These are phyloP conservation scores for Helianthus tuberosus DNA, from an alignment of 129 eudicot genomes.

Conservation along the genomic window DNA sequence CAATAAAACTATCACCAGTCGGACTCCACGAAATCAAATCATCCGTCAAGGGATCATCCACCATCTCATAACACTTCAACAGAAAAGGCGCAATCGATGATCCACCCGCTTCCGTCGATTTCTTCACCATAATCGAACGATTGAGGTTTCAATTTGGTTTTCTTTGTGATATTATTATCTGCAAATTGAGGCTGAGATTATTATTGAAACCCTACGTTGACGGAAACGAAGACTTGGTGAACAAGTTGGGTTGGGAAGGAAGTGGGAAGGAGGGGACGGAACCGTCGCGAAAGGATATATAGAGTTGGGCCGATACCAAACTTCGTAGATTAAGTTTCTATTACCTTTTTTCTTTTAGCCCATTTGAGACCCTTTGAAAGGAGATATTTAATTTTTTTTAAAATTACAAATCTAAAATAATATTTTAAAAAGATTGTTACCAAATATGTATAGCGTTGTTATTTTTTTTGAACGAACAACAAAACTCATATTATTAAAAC, in stretches of 20 bases:
- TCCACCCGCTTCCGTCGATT: constrained; percentile 51
- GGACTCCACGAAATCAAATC: constrained; percentile 71
- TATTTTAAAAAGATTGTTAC: no score
- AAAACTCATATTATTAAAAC: no score
- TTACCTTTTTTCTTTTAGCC: neutral
- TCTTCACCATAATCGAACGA: constrained; percentile 54
- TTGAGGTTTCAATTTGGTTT: neutral
- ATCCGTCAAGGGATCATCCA: constrained; percentile 64
- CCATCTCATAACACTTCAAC: constrained; percentile 89
- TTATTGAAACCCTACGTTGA: constrained; percentile 35
- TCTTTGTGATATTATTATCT: neutral
- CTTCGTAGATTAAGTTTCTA: neutral
- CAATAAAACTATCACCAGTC: constrained; percentile 59
- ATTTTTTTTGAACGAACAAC: no score
- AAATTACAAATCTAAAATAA: no score
- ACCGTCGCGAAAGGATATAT: neutral
- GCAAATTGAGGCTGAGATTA: neutral
- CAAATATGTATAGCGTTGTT: no score
- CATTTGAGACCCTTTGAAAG: neutral
- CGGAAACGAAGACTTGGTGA: constrained; percentile 19
- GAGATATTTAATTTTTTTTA: no score
- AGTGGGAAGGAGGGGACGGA: neutral
- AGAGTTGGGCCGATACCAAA: constrained; percentile 12
- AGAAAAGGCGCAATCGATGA: constrained; percentile 65
- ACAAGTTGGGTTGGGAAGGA: constrained; percentile 14